Conservation (phyloP, 768 basidiomycete genomes). For the Dendrothele bispora region DNA sequence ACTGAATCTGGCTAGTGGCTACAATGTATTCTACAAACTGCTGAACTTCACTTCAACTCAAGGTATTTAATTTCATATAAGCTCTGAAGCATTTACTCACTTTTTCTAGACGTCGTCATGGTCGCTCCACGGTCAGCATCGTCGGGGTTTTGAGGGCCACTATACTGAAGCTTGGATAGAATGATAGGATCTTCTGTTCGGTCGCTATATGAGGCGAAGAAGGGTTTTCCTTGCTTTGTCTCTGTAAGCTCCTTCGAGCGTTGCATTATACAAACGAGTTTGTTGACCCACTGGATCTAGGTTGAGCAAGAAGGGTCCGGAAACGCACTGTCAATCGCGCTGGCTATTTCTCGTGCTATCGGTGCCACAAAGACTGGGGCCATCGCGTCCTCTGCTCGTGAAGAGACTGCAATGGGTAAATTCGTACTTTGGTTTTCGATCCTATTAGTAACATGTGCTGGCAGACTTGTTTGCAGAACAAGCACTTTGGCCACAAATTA, state of each 20-base stretch:
- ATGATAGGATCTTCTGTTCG: conserved; percentile 71
- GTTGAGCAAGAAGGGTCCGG: conserved; percentile 63
- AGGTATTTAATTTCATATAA: too few relatives aligned
- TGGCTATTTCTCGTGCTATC: conserved; percentile 57
- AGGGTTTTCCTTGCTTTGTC: conserved; percentile 67
- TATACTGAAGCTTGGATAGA: conserved; percentile 24
- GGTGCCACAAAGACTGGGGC: conserved; percentile 65
- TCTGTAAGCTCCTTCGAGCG: too few relatives aligned
- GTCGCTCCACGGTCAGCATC: conserved; percentile 55
- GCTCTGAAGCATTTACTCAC: too few relatives aligned
- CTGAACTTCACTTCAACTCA: conserved; percentile 52
- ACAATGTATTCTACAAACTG: conserved; percentile 64
- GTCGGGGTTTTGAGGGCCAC: not conserved
- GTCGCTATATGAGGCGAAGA: conserved; percentile 56
- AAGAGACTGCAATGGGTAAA: conserved; percentile 66
- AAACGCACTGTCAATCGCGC: conserved; percentile 41
- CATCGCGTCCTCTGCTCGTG: conserved; percentile 59
- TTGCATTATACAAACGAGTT: too few relatives aligned
- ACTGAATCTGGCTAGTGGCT: too few relatives aligned
- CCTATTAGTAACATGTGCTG: not conserved
- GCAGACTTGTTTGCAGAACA: conserved; percentile 37
- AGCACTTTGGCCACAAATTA: conserved; percentile 68
- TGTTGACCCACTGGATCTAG: too few relatives aligned
- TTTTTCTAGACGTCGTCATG: conserved; percentile 69
- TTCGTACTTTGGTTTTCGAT: conserved; percentile 40